A percentile compares a stretch with the other conserved stretches of the same genome.
These are phyloP conservation scores for Sclerotinia sclerotiorum DNA, from an alignment of 2,329 filamentous ascomycete genomes.

Conservation along the genomic window DNA sequence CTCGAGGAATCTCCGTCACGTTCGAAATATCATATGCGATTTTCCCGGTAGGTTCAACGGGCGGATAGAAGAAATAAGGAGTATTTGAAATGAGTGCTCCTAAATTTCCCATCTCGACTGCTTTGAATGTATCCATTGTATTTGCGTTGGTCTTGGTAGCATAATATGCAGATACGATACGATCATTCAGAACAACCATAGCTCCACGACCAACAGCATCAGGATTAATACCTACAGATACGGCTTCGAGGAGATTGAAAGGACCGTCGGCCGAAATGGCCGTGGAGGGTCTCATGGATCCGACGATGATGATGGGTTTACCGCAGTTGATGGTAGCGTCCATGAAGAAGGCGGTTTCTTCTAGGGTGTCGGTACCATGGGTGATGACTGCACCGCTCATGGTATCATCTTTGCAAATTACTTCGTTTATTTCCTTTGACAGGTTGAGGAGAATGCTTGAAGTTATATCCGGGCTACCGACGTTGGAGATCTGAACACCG, in stretches of 20 bases:
- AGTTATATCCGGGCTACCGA: constrained; percentile 51
- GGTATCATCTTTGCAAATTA: constrained; percentile 40
- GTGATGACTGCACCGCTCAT: constrained; percentile 57
- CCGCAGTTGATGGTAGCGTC: constrained; percentile 55
- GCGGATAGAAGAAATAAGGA: constrained; percentile 60
- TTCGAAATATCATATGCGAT: constrained; percentile 45
- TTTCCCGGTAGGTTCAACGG: constrained; percentile 50
- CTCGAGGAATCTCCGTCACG: constrained; percentile 48
- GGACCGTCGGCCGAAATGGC: constrained; percentile 63
- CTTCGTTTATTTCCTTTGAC: constrained; percentile 49
- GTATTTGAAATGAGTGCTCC: constrained; percentile 58
- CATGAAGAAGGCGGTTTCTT: constrained; percentile 64
- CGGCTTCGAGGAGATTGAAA: constrained; percentile 60
- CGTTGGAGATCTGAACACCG: constrained; percentile 53
- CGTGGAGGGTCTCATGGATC: constrained; percentile 63
- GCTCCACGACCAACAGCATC: constrained; percentile 52
- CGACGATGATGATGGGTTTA: constrained; percentile 61
- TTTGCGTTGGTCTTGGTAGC: constrained; percentile 63
- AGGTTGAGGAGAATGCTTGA: constrained; percentile 50
- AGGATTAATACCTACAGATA: constrained; percentile 53
- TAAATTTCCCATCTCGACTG: constrained; percentile 56
- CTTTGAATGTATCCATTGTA: constrained; percentile 61
- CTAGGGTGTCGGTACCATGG: constrained; percentile 65
- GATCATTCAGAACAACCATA: constrained; percentile 62
- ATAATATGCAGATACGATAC: constrained; percentile 58